Base-by-base conservation (phyloP, 228 moss, liverwort and hornwort species). In the Sphagnum magellanicum region DNA sequence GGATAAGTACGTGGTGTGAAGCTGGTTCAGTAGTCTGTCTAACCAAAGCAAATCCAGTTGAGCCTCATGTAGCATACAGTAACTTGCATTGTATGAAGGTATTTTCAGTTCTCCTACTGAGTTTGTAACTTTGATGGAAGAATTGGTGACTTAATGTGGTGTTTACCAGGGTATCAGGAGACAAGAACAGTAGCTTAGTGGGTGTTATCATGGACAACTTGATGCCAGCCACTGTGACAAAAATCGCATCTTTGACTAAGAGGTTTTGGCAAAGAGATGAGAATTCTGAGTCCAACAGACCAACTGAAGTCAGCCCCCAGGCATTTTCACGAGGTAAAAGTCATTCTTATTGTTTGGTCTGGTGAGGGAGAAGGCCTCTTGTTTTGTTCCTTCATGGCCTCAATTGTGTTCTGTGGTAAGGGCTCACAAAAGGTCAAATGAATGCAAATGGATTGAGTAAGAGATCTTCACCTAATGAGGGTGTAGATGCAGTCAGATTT, bases 141-240 rank as follows among this genome's bases (percentile, higher is more conserved):
- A 32, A 3, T 32, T 32, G 32, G 32, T 32, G 32, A 32, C 47
- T 10, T 63, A 73, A 63, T 72, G 6, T 63, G 50, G 61, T 14
- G 58, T 74, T 69, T 63, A 83, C 65, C 91, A 98, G 98, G 79
- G 94, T 98, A 15, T 92, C 98, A 65, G 98, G 92, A 65, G 98
- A 94, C 69, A 94, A 83, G 77, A 89, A 92, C 73, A 81, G 74
- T 81, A 88, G 94, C 67, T 85, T 98, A 77, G 88, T 89, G 71
- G 92, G 94, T 68, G 84, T 81, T 59, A 90, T 98, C 14, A 84
- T 98, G 74, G 90, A 94, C 77, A 94, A 83, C 77, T 92, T 94
- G 63, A 94, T 98, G 98, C 94, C 94, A 59, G 89, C 84, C 58
- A 93, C 94, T 73, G 90, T 98, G 70, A 89, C 98, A 17, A 90